phyloP scores from a whole-genome alignment of 139 green algal genomes.

The Picochlorum sp. region DNA sequence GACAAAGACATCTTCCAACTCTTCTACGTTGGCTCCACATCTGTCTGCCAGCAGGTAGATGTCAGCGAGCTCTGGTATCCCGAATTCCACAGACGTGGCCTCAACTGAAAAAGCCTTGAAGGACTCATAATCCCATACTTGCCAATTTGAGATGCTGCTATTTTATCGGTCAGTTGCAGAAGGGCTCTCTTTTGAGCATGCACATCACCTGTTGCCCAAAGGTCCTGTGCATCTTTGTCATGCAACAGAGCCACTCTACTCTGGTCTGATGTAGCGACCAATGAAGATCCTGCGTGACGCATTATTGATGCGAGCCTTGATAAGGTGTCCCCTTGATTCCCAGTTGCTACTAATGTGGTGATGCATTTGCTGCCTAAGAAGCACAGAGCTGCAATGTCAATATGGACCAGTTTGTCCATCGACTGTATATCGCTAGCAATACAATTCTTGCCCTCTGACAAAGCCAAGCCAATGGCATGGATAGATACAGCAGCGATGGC shows the following conservation, averaged over 20 bases:
- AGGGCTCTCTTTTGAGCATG: background rate
- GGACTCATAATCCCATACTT: background rate
- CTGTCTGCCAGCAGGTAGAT: background rate
- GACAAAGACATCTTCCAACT: background rate
- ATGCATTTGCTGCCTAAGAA: too few species aligned
- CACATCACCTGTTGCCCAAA: background rate
- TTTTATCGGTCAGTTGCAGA: background rate
- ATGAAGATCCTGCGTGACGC: background rate
- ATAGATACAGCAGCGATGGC: too few species aligned
- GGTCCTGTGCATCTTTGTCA: slow-evolving; percentile 1
- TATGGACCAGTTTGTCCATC: too few species aligned
- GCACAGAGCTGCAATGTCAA: too few species aligned
- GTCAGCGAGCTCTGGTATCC: background rate
- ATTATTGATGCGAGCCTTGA: background rate
- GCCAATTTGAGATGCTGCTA: background rate
- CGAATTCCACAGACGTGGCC: background rate
- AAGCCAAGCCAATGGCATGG: too few species aligned
- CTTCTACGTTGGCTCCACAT: background rate
- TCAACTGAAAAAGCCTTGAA: background rate
- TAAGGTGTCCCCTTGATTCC: background rate
- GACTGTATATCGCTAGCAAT: too few species aligned
- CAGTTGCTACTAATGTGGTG: too few species aligned
- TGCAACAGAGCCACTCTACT: background rate
- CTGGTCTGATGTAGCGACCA: background rate
- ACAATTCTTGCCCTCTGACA: too few species aligned